Percentiles rank a stretch among this genome's conserved stretches.
phyloP scores from a whole-genome alignment of 495 filamentous ascomycete genomes.

The Aspergillus coremiiformis region DNA sequence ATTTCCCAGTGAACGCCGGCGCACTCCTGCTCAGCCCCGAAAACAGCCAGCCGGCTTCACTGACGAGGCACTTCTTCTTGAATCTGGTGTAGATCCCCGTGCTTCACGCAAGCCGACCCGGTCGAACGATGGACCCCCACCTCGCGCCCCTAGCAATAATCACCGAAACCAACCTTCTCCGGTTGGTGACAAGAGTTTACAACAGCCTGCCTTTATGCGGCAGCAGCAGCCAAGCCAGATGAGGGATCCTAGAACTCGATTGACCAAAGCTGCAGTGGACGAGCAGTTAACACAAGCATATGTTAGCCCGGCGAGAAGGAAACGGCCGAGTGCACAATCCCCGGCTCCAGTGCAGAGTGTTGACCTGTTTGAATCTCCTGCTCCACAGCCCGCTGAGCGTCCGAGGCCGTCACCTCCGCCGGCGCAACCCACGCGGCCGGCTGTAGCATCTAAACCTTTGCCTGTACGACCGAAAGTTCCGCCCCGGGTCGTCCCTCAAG shows the following conservation, averaged over 20 bases:
- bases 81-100: conserved; percentile 47
- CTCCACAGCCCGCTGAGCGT: conserved; percentile 23
- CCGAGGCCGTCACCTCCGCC: conserved; percentile 24
- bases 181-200: conserved; percentile 18
- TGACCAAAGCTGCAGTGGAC: conserved; percentile 66
- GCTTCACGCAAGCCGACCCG: conserved; percentile 16
- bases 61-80: conserved; percentile 89
- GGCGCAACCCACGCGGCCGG: conserved; percentile 21
- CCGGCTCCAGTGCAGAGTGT: conserved; percentile 39
- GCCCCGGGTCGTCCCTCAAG: conserved; percentile 56
- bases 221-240: conserved; percentile 33
- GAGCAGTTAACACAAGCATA: conserved; percentile 81
- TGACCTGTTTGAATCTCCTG: conserved; percentile 51
- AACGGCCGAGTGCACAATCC: conserved; percentile 49
- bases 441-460: conserved; percentile 25
- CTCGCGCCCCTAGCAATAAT: conserved; percentile 17
- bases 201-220: conserved; percentile 31
- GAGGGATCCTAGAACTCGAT: conserved; percentile 49
- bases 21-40: conserved; percentile 10
- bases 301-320: conserved; percentile 78
- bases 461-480: conserved; percentile 46
- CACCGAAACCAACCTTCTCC: conserved; percentile 43
- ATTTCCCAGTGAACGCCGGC: conserved; percentile 13
- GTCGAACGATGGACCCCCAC: conserved; percentile 17
- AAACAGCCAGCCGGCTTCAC: conserved; percentile 47